phyloP scores from a whole-genome alignment of 1,284 basidiomycete species.

The Apiotrichum laibachii region DNA sequence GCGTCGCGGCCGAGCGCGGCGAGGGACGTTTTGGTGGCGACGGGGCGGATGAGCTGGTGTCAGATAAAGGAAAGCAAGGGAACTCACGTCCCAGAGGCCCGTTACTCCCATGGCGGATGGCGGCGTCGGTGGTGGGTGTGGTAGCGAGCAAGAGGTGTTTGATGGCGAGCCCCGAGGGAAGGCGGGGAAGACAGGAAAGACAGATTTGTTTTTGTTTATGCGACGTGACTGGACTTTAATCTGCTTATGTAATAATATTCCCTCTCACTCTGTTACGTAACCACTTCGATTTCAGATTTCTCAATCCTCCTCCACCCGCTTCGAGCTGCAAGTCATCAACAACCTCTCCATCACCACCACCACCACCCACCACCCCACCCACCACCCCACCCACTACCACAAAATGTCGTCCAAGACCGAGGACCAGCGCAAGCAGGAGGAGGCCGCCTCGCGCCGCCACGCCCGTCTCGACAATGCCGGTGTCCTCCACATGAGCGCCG shows the following conservation, averaged over 20 bases:
- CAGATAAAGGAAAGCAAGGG: not conserved
- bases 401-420: constrained; percentile 11
- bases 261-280: not conserved
- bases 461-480: constrained; percentile 44
- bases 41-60: constrained; percentile 44
- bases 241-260: not conserved
- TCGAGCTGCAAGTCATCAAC: not conserved
- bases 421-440: constrained; percentile 19
- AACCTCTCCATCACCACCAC: not conserved
- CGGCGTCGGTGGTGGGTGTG: not conserved
- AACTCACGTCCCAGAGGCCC: constrained; percentile 52
- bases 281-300: not conserved
- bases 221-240: not conserved
- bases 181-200: no score
- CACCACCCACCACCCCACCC: not conserved
- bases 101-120: constrained; percentile 48
- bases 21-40: constrained; percentile 37
- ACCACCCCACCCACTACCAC: not conserved
- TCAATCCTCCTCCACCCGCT: not conserved
- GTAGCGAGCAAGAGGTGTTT: not conserved
- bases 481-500: constrained; percentile 38
- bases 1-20: constrained; percentile 40
- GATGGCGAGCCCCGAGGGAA: no score
- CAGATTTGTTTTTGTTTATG: no score
- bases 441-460: constrained; percentile 21